Conservation (phyloP, 2,329 filamentous ascomycete genomes). For the Cercospora beticola region DNA sequence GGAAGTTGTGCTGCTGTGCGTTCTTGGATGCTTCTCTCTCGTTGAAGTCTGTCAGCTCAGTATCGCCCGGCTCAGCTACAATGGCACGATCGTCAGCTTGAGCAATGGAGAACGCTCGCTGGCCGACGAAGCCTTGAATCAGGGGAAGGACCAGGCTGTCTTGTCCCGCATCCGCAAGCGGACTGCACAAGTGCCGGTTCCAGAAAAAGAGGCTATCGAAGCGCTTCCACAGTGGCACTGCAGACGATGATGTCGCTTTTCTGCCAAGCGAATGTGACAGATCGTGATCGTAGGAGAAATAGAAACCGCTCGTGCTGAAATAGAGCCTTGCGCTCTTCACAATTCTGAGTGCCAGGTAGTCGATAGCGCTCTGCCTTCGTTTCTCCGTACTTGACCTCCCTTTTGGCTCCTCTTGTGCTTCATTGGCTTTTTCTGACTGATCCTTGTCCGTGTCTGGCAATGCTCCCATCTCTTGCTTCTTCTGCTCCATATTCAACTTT, state of each 20-base stretch:
- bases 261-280: conserved; percentile 66
- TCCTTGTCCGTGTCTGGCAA: conserved; percentile 27
- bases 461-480: conserved; percentile 37
- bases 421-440: conserved; percentile 17
- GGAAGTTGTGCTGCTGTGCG: conserved; percentile 51
- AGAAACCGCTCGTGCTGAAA: conserved; percentile 82
- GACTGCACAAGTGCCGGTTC: conserved; percentile 74
- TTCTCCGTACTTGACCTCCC: conserved; percentile 8
- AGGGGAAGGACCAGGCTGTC: conserved; percentile 73
- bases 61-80: conserved; percentile 26
- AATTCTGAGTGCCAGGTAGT: conserved; percentile 74
- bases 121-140: conserved; percentile 92
- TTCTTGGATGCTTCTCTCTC: conserved; percentile 4
- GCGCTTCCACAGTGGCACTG: conserved; percentile 65
- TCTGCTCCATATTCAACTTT: conserved; percentile 36
- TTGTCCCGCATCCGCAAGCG: conserved; percentile 72
- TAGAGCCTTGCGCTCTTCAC: conserved; percentile 80
- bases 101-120: conserved; percentile 66
- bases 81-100: conserved; percentile 32
- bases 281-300: conserved; percentile 92
- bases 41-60: conserved; percentile 14
- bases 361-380: conserved; percentile 26
- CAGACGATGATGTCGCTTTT: conserved; percentile 43
- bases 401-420: background rate
- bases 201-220: conserved; percentile 79